Percentiles rank a stretch among this genome's conserved stretches.
These are phyloP conservation scores for Phalaenopsis equestris DNA, from an alignment of 106 monocot genomes.

Conservation along the genomic window DNA sequence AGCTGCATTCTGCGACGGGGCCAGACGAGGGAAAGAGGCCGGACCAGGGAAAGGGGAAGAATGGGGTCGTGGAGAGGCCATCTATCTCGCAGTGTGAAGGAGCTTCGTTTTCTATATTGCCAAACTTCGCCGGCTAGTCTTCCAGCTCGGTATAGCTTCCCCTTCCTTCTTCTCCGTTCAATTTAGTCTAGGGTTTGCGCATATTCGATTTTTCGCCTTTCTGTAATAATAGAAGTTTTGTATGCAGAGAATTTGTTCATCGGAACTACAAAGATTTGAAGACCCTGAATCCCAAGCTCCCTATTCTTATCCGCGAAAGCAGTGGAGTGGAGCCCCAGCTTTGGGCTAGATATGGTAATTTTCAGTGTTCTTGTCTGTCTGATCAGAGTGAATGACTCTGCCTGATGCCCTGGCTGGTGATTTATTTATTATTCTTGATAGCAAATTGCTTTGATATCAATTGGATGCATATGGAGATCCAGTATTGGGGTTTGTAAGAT, in stretches of 20 bases:
- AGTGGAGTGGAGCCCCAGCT: constrained; percentile 72
- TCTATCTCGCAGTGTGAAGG: constrained; percentile 38
- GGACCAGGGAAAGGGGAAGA: neutral
- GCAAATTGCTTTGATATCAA: neutral
- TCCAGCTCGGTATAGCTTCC: constrained; percentile 35
- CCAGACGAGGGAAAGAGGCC: too few species aligned
- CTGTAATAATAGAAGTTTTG: neutral
- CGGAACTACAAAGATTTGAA: constrained; percentile 88
- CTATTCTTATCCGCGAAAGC: constrained; percentile 87
- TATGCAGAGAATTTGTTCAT: constrained; percentile 66
- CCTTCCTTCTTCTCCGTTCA: neutral
- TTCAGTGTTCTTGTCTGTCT: neutral
- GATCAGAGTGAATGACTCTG: neutral
- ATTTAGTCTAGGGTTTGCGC: neutral
- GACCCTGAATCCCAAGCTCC: constrained; percentile 80
- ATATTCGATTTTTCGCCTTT: neutral
- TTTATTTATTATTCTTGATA: neutral
- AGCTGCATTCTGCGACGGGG: too few species aligned
- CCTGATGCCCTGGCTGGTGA: neutral
- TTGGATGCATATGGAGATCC: neutral
- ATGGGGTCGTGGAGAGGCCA: constrained; percentile 10
- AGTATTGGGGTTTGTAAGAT: too few species aligned
- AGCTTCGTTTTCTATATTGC: constrained; percentile 91
- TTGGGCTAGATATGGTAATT: constrained; percentile 90
- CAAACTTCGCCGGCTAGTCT: constrained; percentile 80